Base-by-base conservation (phyloP, 495 filamentous ascomycete species). In the Neurospora tetrasperma region DNA sequence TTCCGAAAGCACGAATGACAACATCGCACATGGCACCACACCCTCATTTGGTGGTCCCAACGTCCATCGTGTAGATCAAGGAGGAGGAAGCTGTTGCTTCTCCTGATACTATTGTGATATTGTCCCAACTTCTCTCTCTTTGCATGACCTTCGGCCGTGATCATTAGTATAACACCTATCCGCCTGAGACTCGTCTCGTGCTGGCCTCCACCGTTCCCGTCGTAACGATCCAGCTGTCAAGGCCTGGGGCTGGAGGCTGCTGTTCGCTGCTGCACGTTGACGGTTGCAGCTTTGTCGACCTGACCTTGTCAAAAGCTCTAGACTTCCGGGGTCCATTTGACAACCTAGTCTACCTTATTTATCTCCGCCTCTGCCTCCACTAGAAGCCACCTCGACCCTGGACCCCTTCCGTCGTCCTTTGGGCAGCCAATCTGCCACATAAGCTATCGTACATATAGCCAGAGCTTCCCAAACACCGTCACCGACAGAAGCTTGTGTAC, bases 1-100 rank as follows among this genome's bases (percentile, higher is more conserved):
- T 9, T 54, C 18, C 39, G 27, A n/a, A 48, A 3, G 14, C 6
- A 71, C 75, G 75, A 76, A 75, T 76, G 73, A 73, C 40, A 71
- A 72, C 18, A 66, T 66, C 11, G 75, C 75, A 76, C 75, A 76
- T 75, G 75, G 73, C 71, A 43, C 59, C 73, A 16, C 18, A 54
- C 41, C 14, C 72, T 41, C 12, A 69, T 62, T 62, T 62, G 23
- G 3, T 2, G 23, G 14, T 59, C 23, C 23, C 23, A 27, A 35
- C 23, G 23, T 14, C 23, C 23, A 62, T 62, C 31, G 48, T 59
- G 23, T 59, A 27, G 9, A 59, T 5, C 5, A 59, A 54, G 5
- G 20, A 6, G 35, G 35, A 38, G 35, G 4, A 38, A 38, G 35
- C 35, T 38, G 35, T 38, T 38, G 35, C 35, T 38, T 38, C 35